Base-by-base conservation (phyloP, 352 stramenopile genomes). In the Phytophthora fragariaefolia region DNA sequence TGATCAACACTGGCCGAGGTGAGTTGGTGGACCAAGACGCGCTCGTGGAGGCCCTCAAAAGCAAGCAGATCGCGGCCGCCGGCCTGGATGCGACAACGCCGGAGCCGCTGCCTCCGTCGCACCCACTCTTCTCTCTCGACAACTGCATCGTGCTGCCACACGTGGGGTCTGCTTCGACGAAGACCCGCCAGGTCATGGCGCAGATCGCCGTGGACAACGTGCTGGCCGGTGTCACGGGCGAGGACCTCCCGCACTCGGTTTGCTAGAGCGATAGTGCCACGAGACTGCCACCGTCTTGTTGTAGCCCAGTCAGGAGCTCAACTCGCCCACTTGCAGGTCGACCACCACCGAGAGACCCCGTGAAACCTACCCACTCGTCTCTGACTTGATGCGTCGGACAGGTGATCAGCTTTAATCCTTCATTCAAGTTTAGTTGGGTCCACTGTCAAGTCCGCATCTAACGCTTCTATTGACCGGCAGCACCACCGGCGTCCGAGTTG, bases 1-100 rank as follows among this genome's bases (percentile, higher is more conserved):
- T 98, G 32, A 85, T 98, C 50, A 98, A 98, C 70, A 97, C 95
- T 53, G 88, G 88, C 38, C 79, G 93, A 24, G 93, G 93, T 27
- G 90, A 93, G 36, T 80, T 98, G 63, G 83, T 98, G 30, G 88
- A 97, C 64, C 92, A 96, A 60, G 81, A 91, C 10, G 83, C 84
- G 27, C 78, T 93, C 13, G 51, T 75, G 23, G 43, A 79, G 3
- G 82, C 82, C 15, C 68, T 93, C 12, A 36, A 40, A 18, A 71
- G 45, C 20, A 69, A 78, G 24, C 27, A 56, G 50, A 85, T 92
- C 27, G 80, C 78, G 4, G 78, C 69, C 0, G 83, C 83, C 4
- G 83, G 74, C 18, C 72, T 98, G 30, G 93, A 98, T 65, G 93
- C 96, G n/a, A 97, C 92, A 13, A 83, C 80, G 27, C 93, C 93